Percentiles rank a stretch among this genome's conserved stretches.
These are phyloP conservation scores for Colletotrichum theobromicola DNA, from an alignment of 2,329 filamentous ascomycete species.

Conservation along the genomic window DNA sequence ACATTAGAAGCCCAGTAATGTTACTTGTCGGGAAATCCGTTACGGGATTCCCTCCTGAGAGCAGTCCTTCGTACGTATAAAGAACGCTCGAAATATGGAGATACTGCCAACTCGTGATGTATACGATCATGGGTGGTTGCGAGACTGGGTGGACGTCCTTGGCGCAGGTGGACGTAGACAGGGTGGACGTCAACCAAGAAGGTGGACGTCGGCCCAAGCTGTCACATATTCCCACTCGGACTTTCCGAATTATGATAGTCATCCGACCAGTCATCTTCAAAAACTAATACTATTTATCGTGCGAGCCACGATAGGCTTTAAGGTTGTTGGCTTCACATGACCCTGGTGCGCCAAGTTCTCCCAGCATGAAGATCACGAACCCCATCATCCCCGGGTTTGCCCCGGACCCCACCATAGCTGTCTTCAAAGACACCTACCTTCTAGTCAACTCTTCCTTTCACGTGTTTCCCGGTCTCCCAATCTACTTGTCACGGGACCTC, in stretches of 20 bases:
- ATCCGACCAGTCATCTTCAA: neutral
- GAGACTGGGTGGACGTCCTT: neutral
- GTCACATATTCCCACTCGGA: neutral
- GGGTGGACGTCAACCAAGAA: neutral
- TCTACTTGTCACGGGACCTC: conserved; percentile 36
- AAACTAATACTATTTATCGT: neutral
- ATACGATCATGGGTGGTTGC: neutral
- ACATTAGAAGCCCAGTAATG: neutral
- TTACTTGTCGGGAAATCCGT: neutral
- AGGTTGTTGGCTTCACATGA: neutral
- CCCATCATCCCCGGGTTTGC: conserved; percentile 35
- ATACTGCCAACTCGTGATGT: neutral
- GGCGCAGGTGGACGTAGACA: neutral
- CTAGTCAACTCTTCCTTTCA: conserved; percentile 63
- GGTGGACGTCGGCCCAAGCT: neutral
- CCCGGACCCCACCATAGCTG: conserved; percentile 32
- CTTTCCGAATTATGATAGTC: neutral
- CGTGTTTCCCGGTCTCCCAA: conserved; percentile 59
- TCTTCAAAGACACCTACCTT: conserved; percentile 31
- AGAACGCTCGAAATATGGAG: neutral
- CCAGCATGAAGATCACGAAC: conserved; percentile 16
- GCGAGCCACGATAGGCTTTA: neutral
- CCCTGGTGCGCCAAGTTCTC: neutral
- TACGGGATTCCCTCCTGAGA: neutral
- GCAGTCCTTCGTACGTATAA: neutral